Base-by-base conservation (phyloP, 2,329 filamentous ascomycete genomes). In the Diplodia mutila region DNA sequence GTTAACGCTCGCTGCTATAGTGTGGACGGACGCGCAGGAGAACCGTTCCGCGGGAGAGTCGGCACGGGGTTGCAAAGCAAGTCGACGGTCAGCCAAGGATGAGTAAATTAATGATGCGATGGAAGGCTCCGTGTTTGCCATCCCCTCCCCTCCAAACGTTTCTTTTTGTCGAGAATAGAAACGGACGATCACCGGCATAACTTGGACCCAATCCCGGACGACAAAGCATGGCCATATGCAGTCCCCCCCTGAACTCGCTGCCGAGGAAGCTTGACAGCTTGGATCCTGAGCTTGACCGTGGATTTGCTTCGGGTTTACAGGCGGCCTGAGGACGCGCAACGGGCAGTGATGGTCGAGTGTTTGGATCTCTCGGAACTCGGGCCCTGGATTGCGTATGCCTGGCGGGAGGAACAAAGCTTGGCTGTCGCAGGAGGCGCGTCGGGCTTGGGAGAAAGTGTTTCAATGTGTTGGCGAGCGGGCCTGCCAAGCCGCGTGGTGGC, bases 371-470 rank as follows among this genome's bases (percentile, higher is more conserved):
- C 53, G 29, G 8, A 9, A 34, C 53, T 27, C n/a, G 42, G 39
- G 27, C 37, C 27, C 16, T n/a, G 18, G 59, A 51, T 49, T 37
- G 59, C 59, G 59, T 63, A 34, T 4, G 42, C n/a, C 12, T 12
- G 46, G 48, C 49, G 46, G 39, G 59, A 63, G 34, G 16, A 51
- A 37, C 42, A 63, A 63, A 63, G 59, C 42, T 52, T 65, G 57
- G 42, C 57, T 18, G 42, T 61, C 37, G 46, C 57, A 61, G 27
- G 39, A 61, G 39, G 39, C 57, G 57, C 57, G n/a, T 11, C 39
- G n/a, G 32, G 5, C 23, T 25, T n/a, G 32, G 16, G 61, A 37
- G 11, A 25, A 32, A 14, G 29, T 29, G 49, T 65, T 52, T 65
- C 61, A 65, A 53, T 14, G 18, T 2, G 4, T 53, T 46, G 25